These are phyloP conservation scores for Exophiala calicioides DNA, from an alignment of 2,329 filamentous ascomycete genomes.

Conservation along the genomic window DNA sequence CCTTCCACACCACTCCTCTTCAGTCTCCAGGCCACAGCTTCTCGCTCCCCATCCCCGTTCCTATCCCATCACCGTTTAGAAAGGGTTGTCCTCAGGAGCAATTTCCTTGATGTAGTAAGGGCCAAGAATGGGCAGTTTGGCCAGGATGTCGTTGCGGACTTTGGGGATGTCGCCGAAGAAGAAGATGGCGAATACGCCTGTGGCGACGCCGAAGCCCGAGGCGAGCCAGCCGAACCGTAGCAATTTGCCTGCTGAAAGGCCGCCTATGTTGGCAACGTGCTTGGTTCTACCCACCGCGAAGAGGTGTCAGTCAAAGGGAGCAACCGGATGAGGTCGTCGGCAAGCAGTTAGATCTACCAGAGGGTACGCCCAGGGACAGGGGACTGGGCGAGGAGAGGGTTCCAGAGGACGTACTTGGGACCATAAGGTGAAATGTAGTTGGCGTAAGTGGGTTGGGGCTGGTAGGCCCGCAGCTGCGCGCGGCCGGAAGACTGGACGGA, in stretches of 20 bases:
- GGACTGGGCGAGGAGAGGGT: slow-evolving; percentile 51
- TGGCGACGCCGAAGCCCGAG: slow-evolving; percentile 57
- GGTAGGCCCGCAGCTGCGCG: slow-evolving; percentile 26
- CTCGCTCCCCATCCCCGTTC: background rate
- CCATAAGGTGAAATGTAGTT: slow-evolving; percentile 60
- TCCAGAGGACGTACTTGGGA: slow-evolving; percentile 53
- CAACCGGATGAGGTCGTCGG: background rate
- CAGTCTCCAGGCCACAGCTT: too few species aligned
- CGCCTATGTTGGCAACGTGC: slow-evolving; percentile 30
- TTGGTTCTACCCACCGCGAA: slow-evolving; percentile 23
- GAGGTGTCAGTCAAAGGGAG: too few species aligned
- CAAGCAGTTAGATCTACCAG: background rate
- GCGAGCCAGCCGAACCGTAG: slow-evolving; percentile 47
- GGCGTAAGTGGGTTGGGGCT: slow-evolving; percentile 36
- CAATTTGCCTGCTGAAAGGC: slow-evolving; percentile 25
- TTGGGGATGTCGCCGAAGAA: slow-evolving; percentile 66
- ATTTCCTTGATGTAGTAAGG: slow-evolving; percentile 59
- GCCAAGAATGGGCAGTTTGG: slow-evolving; percentile 61
- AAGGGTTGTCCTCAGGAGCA: slow-evolving; percentile 61
- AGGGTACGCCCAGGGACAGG: slow-evolving; percentile 40
- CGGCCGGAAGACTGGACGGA: slow-evolving; percentile 23
- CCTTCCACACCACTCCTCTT: too few species aligned
- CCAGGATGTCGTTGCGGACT: slow-evolving; percentile 63
- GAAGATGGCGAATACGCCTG: slow-evolving; percentile 62
- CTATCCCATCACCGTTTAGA: slow-evolving; percentile 19